Conservation (phyloP, 148 eudicot genomes). For the Diospyros lotus region DNA sequence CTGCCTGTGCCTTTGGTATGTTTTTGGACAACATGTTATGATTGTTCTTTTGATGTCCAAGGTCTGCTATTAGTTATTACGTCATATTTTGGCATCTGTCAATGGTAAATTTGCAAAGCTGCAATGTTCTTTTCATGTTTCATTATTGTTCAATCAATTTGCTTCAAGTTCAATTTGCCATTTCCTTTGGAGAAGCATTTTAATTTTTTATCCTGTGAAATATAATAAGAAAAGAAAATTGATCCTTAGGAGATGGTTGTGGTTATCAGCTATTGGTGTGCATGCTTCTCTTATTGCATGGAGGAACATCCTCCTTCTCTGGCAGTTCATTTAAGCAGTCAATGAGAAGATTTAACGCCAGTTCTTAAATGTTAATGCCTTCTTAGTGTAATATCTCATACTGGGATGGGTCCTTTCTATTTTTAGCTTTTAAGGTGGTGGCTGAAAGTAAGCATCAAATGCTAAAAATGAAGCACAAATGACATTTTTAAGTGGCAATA, state of each 20-base stretch:
- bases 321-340: background rate
- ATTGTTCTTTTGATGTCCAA: background rate
- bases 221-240: background rate
- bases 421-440: no score
- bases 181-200: background rate
- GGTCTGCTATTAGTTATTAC: background rate
- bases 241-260: background rate
- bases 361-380: background rate
- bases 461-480: no score
- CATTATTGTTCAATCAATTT: background rate
- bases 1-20: constrained; percentile 79
- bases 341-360: background rate
- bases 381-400: background rate
- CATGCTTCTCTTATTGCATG: background rate
- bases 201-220: background rate
- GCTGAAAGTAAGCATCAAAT: no score
- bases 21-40: constrained; percentile 1
- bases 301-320: background rate
- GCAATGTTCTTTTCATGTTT: background rate
- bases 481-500: no score
- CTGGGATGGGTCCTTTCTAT: no score
- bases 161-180: background rate
- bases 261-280: background rate
- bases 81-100: background rate
- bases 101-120: background rate